Percentiles rank a stretch among this genome's conserved stretches.
phyloP scores from a whole-genome alignment of 148 eudicot species.

The Amaranthus palmeri region DNA sequence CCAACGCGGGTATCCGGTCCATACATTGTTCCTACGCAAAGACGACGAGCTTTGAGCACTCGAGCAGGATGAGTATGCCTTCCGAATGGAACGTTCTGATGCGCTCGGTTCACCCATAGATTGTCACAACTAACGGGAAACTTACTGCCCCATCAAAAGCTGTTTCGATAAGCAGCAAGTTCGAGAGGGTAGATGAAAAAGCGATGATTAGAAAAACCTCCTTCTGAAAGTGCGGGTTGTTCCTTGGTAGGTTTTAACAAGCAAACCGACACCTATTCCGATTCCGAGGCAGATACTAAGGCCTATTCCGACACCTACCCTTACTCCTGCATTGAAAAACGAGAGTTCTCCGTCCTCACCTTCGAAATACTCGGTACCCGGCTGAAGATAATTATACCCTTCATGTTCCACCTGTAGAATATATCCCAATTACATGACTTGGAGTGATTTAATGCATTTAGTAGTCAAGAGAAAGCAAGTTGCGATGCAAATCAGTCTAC shows the following conservation, averaged over 20 bases:
- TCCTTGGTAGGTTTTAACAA: constrained; percentile 69
- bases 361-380: constrained; percentile 39
- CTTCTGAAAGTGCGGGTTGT: constrained; percentile 55
- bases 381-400: constrained; percentile 29
- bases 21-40: constrained; percentile 15
- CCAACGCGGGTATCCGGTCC: constrained; percentile 1
- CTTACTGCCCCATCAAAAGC: background rate
- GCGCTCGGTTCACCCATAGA: background rate
- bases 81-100: background rate
- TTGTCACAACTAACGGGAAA: background rate
- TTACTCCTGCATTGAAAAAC: constrained; percentile 73
- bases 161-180: background rate
- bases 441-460: background rate
- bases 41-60: constrained; percentile 2
- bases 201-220: constrained; percentile 35
- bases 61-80: background rate
- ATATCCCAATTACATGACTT: background rate
- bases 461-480: background rate
- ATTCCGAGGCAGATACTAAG: constrained; percentile 64
- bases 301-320: constrained; percentile 77
- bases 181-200: background rate
- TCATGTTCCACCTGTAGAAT: constrained; percentile 40
- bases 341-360: constrained; percentile 71
- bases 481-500: background rate
- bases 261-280: constrained; percentile 71